phyloP scores from a whole-genome alignment of 2,329 filamentous ascomycete species.

The Sporothrix dimorphospora region DNA sequence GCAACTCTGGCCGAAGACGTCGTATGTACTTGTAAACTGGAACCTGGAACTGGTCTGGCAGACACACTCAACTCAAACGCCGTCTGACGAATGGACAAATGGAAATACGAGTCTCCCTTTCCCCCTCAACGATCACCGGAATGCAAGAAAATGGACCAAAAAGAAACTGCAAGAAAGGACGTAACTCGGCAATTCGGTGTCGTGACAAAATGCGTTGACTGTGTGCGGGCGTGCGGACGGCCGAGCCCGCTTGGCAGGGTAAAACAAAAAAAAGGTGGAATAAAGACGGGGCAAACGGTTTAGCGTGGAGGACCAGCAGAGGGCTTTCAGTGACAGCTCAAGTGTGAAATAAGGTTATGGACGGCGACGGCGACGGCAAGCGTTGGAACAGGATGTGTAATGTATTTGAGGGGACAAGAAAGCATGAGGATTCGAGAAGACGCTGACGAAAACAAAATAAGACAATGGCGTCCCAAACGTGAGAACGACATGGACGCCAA shows the following conservation, averaged over 20 bases:
- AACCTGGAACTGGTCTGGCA: background rate
- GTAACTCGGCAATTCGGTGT: slow-evolving; percentile 14
- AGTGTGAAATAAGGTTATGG: background rate
- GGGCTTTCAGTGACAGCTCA: background rate
- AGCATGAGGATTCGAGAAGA: background rate
- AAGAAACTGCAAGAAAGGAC: background rate
- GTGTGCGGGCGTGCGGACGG: slow-evolving; percentile 17
- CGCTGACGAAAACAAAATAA: background rate
- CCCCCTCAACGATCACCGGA: background rate
- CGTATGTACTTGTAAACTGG: too few species aligned
- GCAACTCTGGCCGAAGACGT: background rate
- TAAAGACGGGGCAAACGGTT: background rate
- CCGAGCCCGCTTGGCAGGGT: background rate
- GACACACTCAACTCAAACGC: background rate
- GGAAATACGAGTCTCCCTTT: background rate
- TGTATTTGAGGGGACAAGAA: background rate
- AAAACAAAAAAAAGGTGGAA: background rate
- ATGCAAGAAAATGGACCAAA: background rate
- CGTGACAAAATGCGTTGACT: background rate
- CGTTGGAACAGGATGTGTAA: background rate
- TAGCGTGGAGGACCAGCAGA: background rate
- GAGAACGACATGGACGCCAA: background rate
- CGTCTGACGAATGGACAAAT: background rate
- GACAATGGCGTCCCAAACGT: background rate
- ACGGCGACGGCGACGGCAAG: background rate